Evolutionary conservation across 2,329 filamentous ascomycete genomes (phyloP), one percentile per base, ranked within the genome.

Genomic region (Aotearoamyces nothofagi): DNA sequence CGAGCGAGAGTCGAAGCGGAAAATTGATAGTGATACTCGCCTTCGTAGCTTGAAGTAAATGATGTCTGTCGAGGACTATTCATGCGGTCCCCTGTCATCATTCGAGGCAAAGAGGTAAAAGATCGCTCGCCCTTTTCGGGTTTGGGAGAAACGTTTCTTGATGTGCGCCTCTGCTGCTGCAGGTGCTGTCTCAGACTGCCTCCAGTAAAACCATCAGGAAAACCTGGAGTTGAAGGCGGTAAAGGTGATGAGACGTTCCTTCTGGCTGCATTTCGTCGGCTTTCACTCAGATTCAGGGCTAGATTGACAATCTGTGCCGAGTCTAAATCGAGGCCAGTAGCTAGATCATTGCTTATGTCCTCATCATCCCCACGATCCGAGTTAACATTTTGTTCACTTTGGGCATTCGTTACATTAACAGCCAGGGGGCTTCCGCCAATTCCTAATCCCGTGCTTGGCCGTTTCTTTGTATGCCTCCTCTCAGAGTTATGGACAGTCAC

Each of bases 261-360:
- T 52, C 60, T 68, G 51, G 57, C 70, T 36, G 61, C 79, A 54
- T 63, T 64, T 46, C 71, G 70, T 39, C 73, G 70, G 45, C 77
- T 81, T 52, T 94, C 83, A 56, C 80, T 92, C 27, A 96, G 55
- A 39, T 78, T 90, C 41, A 96, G 56, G 2, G 87, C 87, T 68
- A 96, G 80, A 45, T 84, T 84, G 23, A 96, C 83, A 38, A 96
- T 92, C 51, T 93, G 81, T 4, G 78, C 71, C 5, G 86, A 78
- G 45, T 94, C 86, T 34, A 78, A 64, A 42, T 83, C 72, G 12
- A 79, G 49, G 4, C 51, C 42, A 9, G 47, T 24, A n/a, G n/a
- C 7, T 20, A 20, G 19, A 20, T 15, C 26, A 9, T 26, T 17
- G 8, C 15, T 26, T 17, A 23, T 22, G 13, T 16, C 6, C 14